These are phyloP conservation scores for Fusarium floridanum DNA, from an alignment of 2,329 filamentous ascomycete genomes.

Conservation along the genomic window DNA sequence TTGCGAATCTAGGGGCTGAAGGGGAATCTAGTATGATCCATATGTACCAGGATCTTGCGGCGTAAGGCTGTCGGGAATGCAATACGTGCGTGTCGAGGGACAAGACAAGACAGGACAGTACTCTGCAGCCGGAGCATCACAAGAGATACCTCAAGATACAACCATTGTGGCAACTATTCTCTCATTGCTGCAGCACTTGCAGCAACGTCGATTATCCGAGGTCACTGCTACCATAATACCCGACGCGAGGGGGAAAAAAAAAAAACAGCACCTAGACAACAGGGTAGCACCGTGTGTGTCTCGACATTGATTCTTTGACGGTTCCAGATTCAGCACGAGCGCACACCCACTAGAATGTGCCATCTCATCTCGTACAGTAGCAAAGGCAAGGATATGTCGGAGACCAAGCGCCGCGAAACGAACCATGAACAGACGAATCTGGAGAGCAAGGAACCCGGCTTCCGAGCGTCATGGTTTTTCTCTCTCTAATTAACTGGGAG, in stretches of 20 bases:
- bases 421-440: background rate
- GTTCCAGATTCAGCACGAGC: slow-evolving; percentile 9
- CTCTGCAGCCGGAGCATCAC: background rate
- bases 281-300: slow-evolving; percentile 13
- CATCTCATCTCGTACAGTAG: background rate
- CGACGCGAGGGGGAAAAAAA: background rate
- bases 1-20: background rate
- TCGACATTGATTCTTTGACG: slow-evolving; percentile 20
- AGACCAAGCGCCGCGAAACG: slow-evolving; percentile 8
- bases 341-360: background rate
- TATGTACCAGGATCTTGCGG: background rate
- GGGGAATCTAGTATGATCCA: background rate
- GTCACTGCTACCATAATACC: background rate
- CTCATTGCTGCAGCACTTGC: background rate
- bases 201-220: background rate
- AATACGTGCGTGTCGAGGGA: background rate
- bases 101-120: background rate
- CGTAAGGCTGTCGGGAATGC: background rate
- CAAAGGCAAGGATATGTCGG: background rate
- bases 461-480: background rate
- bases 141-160: background rate
- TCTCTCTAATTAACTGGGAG: background rate
- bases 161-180: background rate
- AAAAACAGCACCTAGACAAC: background rate
- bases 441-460: background rate